phyloP scores from a whole-genome alignment of 1,139 yeast genomes.

The Saccharomyces hybrid region DNA sequence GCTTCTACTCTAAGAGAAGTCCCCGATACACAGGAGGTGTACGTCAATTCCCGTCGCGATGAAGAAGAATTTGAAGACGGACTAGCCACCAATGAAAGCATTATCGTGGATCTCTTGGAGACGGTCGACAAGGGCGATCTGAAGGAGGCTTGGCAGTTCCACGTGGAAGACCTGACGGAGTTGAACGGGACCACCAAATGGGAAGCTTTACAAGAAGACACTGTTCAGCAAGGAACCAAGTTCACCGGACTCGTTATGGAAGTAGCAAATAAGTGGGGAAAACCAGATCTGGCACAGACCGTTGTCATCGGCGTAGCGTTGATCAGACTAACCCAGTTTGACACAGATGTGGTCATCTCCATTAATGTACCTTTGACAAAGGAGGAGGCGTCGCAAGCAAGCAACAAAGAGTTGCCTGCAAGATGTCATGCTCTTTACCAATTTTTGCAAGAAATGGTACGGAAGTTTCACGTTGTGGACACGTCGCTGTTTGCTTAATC shows the following conservation, averaged over 20 bases:
- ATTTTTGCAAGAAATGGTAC: conserved; percentile 31
- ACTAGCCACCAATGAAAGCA: conserved; percentile 45
- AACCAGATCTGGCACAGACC: conserved; percentile 32
- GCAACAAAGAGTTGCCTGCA: conserved; percentile 14
- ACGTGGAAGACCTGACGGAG: conserved; percentile 37
- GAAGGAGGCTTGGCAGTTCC: conserved; percentile 35
- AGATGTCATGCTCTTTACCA: conserved; percentile 31
- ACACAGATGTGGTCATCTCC: conserved; percentile 58
- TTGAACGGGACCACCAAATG: conserved; percentile 33
- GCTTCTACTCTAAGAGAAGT: conserved; percentile 69
- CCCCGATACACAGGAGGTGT: conserved; percentile 89
- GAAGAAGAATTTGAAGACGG: conserved; percentile 34
- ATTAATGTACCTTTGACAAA: conserved; percentile 44
- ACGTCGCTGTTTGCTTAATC: conserved; percentile 41
- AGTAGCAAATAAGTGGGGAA: conserved; percentile 41
- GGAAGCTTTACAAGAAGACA: conserved; percentile 16
- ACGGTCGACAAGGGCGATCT: conserved; percentile 38
- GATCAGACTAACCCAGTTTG: conserved; percentile 42
- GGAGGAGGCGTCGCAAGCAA: conserved; percentile 11
- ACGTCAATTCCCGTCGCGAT: conserved; percentile 36
- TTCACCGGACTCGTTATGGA: conserved; percentile 20
- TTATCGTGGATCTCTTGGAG: conserved; percentile 70
- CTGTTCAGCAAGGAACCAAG: conserved; percentile 6
- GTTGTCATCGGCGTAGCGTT: conserved; percentile 46
- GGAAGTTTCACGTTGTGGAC: conserved; percentile 36